A percentile compares a stretch with the other conserved stretches of the same genome.
Evolutionary conservation across 225 moss, liverwort and hornwort genomes (phyloP).

Genomic region (Anthoceros angustus): DNA sequence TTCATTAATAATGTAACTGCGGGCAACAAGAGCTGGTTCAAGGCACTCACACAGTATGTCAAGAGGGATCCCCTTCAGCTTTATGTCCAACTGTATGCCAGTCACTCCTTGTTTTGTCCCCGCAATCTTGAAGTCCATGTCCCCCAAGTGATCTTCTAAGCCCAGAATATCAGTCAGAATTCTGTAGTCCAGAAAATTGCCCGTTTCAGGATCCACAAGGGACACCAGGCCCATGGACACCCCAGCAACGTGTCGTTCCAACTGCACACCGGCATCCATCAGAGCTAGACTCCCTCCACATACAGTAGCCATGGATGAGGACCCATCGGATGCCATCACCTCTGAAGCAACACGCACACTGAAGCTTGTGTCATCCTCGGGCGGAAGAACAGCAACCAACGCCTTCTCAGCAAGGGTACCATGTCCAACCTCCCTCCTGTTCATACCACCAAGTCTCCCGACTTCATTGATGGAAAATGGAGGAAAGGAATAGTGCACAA

Average conservation of each 20-base stretch:
- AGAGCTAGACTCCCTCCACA: constrained; percentile 88
- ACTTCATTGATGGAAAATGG: constrained; percentile 93
- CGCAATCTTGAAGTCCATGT: constrained; percentile 98
- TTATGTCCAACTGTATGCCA: constrained; percentile 94
- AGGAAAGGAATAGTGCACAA: constrained; percentile 95
- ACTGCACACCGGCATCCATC: constrained; percentile 86
- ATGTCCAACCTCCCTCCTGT: constrained; percentile 85
- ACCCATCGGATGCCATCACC: constrained; percentile 87
- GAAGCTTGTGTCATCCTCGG: constrained; percentile 77
- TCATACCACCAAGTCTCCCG: constrained; percentile 70
- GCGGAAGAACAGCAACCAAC: constrained; percentile 56
- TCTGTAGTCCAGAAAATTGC: constrained; percentile 44
- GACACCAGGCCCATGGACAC: constrained; percentile 82
- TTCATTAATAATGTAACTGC: constrained; percentile 49
- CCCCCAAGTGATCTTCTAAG: constrained; percentile 87
- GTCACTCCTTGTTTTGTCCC: constrained; percentile 82
- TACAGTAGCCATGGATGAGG: constrained; percentile 96
- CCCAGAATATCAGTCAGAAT: constrained; percentile 92
- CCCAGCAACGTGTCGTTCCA: constrained; percentile 68
- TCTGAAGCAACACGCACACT: constrained; percentile 88
- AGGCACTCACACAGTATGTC: constrained; percentile 66
- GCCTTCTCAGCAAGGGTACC: constrained; percentile 94
- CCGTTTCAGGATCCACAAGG: constrained; percentile 38
- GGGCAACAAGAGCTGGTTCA: constrained; percentile 58
- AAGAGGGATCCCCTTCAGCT: constrained; percentile 75